These are phyloP conservation scores for Leishmania amazonensis DNA, from an alignment of 208 protist species.

Conservation along the genomic window DNA sequence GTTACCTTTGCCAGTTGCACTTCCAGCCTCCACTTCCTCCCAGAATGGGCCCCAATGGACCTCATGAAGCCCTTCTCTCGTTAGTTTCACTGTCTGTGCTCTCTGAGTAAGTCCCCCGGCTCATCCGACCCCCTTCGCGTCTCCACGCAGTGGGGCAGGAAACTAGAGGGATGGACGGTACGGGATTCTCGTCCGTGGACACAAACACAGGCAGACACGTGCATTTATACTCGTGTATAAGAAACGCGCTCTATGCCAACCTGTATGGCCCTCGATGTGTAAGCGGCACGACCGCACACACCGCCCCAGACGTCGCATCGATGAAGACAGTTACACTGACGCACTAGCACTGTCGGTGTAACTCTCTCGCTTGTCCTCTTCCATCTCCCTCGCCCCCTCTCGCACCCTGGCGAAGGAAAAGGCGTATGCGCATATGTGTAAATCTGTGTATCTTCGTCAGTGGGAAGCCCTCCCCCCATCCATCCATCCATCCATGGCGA, in stretches of 20 bases:
- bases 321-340: neutral
- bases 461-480: neutral
- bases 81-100: neutral
- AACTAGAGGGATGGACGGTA: neutral
- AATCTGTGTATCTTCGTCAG: neutral
- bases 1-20: neutral
- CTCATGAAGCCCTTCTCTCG: neutral
- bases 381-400: neutral
- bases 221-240: neutral
- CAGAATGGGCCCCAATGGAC: neutral
- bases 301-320: neutral
- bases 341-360: neutral
- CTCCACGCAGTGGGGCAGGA: neutral
- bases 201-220: neutral
- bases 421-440: neutral
- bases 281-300: too few species aligned
- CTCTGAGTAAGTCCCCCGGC: neutral
- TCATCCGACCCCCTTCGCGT: neutral
- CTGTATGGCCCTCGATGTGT: neutral
- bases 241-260: neutral
- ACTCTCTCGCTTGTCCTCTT: constrained; percentile 10
- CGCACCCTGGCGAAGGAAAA: neutral
- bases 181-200: neutral
- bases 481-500: neutral
- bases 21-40: neutral